phyloP scores from a whole-genome alignment of 345 rosid species.

The Mallotus nudiflorus region DNA sequence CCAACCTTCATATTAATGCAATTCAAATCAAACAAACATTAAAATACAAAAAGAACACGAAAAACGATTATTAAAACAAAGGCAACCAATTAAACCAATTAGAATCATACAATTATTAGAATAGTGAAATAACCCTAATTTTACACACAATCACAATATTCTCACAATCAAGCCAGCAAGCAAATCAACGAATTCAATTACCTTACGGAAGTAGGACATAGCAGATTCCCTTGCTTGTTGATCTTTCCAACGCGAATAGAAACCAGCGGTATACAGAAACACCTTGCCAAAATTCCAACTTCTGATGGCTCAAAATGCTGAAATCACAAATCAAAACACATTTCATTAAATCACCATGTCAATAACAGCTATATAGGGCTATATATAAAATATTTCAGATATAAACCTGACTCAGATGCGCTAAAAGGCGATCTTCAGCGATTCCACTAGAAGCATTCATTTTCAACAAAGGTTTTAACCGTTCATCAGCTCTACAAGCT shows the following conservation, averaged over 20 bases:
- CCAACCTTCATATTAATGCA: neutral
- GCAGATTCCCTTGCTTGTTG: slow-evolving; percentile 58
- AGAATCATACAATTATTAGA: too few relatives aligned
- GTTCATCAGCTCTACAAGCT: slow-evolving; percentile 96
- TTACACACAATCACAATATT: neutral
- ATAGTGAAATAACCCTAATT: too few relatives aligned
- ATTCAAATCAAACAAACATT: too few relatives aligned
- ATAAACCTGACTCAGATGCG: slow-evolving; percentile 81
- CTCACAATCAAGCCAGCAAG: neutral
- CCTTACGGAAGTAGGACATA: slow-evolving; percentile 77
- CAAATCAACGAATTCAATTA: slow-evolving; percentile 29
- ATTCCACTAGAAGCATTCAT: slow-evolving; percentile 55
- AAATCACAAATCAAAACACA: neutral
- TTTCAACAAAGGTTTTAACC: slow-evolving; percentile 91
- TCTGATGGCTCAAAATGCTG: slow-evolving; percentile 94
- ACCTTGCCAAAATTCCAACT: slow-evolving; percentile 89
- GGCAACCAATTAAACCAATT: neutral
- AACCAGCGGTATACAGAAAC: slow-evolving; percentile 93
- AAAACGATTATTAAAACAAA: neutral
- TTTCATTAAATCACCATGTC: neutral
- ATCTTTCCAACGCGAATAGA: slow-evolving; percentile 88
- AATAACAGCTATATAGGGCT: neutral
- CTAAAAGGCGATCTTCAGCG: slow-evolving; percentile 76
- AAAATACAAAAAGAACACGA: neutral
- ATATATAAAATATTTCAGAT: neutral